These are phyloP conservation scores for Corrigiola litoralis DNA, from an alignment of 179 eudicot genomes.

Conservation along the genomic window DNA sequence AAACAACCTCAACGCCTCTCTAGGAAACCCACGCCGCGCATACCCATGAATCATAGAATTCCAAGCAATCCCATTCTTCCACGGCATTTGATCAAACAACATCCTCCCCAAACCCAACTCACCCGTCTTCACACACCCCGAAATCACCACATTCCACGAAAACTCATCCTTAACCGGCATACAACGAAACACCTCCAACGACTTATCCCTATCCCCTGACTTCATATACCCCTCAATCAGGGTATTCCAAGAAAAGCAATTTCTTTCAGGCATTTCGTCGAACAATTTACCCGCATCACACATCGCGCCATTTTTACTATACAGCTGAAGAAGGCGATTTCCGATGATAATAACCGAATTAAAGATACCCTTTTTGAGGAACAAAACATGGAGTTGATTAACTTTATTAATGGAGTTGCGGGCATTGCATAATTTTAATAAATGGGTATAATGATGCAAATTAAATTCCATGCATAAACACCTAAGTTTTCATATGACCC, in stretches of 20 bases:
- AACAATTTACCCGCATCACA: conserved; percentile 61
- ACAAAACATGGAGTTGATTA: conserved; percentile 56
- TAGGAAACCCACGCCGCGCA: conserved; percentile 44
- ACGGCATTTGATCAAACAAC: conserved; percentile 78
- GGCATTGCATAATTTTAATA: conserved; percentile 49
- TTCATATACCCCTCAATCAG: conserved; percentile 74
- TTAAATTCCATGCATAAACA: conserved; percentile 42
- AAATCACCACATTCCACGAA: conserved; percentile 76
- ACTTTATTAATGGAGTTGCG: conserved; percentile 38
- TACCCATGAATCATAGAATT: conserved; percentile 85
- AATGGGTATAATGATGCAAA: conserved; percentile 39
- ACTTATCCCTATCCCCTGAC: conserved; percentile 29
- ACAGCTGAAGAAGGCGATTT: conserved; percentile 74
- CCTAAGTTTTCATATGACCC: background rate
- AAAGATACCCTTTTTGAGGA: conserved; percentile 72
- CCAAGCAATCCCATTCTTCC: conserved; percentile 66
- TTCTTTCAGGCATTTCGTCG: conserved; percentile 74
- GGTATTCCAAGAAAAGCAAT: conserved; percentile 75
- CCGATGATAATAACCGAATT: conserved; percentile 42
- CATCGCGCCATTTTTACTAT: conserved; percentile 42
- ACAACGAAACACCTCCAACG: conserved; percentile 43
- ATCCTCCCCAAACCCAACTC: conserved; percentile 44
- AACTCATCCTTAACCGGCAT: conserved; percentile 64
- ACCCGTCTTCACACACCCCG: conserved; percentile 54
- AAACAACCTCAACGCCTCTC: conserved; percentile 64